These are phyloP conservation scores for Schoenoplectus tabernaemontani DNA, from an alignment of 202 grass and related monocot species.

Conservation along the genomic window DNA sequence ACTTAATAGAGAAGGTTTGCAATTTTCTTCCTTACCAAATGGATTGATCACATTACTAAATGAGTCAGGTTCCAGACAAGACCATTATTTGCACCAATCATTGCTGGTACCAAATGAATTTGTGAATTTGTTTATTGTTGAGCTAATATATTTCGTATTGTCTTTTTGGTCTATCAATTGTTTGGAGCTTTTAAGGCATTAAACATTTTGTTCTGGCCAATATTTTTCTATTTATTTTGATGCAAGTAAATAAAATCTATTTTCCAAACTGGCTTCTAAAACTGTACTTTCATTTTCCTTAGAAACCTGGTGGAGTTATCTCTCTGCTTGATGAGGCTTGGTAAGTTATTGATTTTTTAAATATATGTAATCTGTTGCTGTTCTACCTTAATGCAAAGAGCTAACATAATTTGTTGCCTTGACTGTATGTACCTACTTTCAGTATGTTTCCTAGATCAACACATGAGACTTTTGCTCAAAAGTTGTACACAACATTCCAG, in stretches of 20 bases:
- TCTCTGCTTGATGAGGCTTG: conserved; percentile 98
- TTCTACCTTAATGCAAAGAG: conserved; percentile 22
- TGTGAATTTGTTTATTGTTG: background rate
- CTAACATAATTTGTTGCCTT: conserved; percentile 26
- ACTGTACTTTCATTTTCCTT: conserved; percentile 28
- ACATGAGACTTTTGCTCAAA: conserved; percentile 98
- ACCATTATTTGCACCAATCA: conserved; percentile 1
- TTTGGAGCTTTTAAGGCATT: background rate
- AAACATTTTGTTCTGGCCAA: background rate
- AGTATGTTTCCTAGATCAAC: conserved; percentile 99
- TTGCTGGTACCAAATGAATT: background rate
- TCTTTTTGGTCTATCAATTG: background rate
- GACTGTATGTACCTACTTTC: conserved; percentile 26
- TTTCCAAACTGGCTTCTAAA: conserved; percentile 18
- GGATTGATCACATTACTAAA: background rate
- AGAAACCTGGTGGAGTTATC: conserved; percentile 98
- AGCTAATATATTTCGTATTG: background rate
- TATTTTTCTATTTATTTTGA: background rate
- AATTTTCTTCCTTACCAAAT: background rate
- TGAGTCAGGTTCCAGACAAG: background rate
- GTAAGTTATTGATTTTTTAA: conserved; percentile 40
- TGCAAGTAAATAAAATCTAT: conserved; percentile 2
- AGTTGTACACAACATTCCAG: conserved; percentile 86
- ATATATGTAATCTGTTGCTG: conserved; percentile 6
- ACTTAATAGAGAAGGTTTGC: conserved; percentile 96